Conservation (phyloP, 2,329 filamentous ascomycete genomes). For the Macroventuria anomochaeta region DNA sequence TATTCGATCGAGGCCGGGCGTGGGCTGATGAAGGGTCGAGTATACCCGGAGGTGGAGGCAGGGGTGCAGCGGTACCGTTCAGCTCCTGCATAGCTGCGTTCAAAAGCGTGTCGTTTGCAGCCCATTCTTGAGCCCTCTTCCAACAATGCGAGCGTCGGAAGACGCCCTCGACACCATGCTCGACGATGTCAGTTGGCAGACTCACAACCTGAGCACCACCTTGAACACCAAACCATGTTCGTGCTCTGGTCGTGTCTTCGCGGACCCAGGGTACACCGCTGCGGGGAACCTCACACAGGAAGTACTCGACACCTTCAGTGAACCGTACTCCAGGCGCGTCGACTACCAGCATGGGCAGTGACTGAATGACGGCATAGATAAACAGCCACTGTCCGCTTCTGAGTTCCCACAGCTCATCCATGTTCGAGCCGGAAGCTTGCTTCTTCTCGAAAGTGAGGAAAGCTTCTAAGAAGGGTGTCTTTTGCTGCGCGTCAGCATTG, state of each 20-base stretch:
- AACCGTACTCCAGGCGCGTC: slow-evolving; percentile 74
- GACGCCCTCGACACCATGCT: slow-evolving; percentile 70
- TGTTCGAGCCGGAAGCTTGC: slow-evolving; percentile 68
- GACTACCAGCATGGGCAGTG: slow-evolving; percentile 76
- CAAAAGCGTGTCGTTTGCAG: slow-evolving; percentile 46
- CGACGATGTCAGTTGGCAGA: slow-evolving; percentile 68
- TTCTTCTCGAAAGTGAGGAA: slow-evolving; percentile 76
- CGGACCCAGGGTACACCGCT: slow-evolving; percentile 76
- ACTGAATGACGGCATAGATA: slow-evolving; percentile 78
- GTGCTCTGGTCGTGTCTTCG: slow-evolving; percentile 62
- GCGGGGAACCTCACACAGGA: slow-evolving; percentile 77
- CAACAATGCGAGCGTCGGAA: slow-evolving; percentile 75
- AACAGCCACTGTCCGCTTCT: slow-evolving; percentile 82
- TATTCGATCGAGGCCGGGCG: slow-evolving; percentile 33
- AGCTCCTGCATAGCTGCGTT: slow-evolving; percentile 46
- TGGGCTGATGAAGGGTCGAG: slow-evolving; percentile 30
- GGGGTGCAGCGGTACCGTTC: slow-evolving; percentile 35
- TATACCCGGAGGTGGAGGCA: slow-evolving; percentile 42
- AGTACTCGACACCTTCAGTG: slow-evolving; percentile 79
- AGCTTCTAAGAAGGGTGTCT: slow-evolving; percentile 69
- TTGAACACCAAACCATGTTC: slow-evolving; percentile 77
- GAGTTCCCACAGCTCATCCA: slow-evolving; percentile 72
- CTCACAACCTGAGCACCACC: slow-evolving; percentile 68
- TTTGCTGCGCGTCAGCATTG: slow-evolving; percentile 72
- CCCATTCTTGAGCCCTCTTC: slow-evolving; percentile 69